phyloP scores from a whole-genome alignment of 1,284 basidiomycete species.

The Ceratorhiza oryzae-sativae region DNA sequence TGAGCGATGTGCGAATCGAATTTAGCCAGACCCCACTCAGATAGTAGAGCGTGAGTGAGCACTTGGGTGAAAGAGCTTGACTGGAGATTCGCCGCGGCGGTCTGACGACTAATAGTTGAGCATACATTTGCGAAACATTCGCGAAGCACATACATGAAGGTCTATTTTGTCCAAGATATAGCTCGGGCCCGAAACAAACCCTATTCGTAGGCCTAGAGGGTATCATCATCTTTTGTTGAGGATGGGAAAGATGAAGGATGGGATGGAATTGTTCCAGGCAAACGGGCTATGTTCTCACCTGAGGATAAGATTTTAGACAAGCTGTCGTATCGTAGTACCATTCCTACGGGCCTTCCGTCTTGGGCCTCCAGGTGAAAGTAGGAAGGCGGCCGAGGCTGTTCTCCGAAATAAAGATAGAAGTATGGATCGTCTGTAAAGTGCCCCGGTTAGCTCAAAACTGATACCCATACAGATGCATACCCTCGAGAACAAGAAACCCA shows the following conservation, averaged over 20 bases:
- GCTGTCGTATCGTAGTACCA: conserved; percentile 87
- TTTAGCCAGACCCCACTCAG: conserved; percentile 79
- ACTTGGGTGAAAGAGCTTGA: conserved; percentile 79
- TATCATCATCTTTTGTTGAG: too few species aligned
- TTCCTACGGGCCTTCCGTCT: conserved; percentile 56
- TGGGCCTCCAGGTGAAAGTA: conserved; percentile 79
- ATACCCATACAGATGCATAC: conserved; percentile 47
- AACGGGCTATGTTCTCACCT: conserved; percentile 59
- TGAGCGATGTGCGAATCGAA: conserved; percentile 75
- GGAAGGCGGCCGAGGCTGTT: conserved; percentile 66
- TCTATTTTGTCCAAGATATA: conserved; percentile 78
- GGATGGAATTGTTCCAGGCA: too few species aligned
- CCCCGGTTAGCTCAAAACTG: conserved; percentile 6
- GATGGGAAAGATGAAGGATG: too few species aligned
- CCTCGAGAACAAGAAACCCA: conserved; percentile 86
- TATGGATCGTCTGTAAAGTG: conserved; percentile 73
- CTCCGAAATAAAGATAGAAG: conserved; percentile 75
- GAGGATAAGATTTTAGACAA: conserved; percentile 88
- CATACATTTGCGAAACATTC: not conserved
- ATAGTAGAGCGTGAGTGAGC: conserved; percentile 72
- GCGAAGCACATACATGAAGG: conserved; percentile 61
- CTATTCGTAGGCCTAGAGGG: conserved; percentile 64
- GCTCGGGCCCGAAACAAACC: conserved; percentile 83
- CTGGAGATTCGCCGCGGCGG: conserved; percentile 79
- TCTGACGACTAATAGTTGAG: conserved; percentile 53